Evolutionary conservation across 441 rosid genomes (phyloP), one percentile per base, ranked within the genome.

Genomic region (Erodium moschatum): DNA sequence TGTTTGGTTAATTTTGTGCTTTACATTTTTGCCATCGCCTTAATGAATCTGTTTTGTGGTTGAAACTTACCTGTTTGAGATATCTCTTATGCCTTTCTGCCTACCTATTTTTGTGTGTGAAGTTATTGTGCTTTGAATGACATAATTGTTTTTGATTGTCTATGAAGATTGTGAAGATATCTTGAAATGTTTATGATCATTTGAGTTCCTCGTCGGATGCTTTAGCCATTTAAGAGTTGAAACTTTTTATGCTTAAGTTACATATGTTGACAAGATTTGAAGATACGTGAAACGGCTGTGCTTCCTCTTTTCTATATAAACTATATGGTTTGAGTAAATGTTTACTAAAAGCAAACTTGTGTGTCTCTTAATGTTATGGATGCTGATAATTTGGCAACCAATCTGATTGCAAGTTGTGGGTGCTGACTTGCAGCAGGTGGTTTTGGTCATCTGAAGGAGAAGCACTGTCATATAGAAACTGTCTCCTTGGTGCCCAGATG

Each of bases 401-500:
- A 66, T 60, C 79, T 73, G 63, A 79, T 44, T 67, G 35, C 70
- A 65, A 12, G 6, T 27, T 29, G 2, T 62, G 58, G 75, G 35
- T 76, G 72, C 6, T 79, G 81, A 75, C 78, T 74, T 80, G 70
- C 52, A 66, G 70, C 52, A 66, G 69, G 72, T 66, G 65, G 60
- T 29, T 50, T 76, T 58, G 29, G 56, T 67, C 58, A 66, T 58
- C 62, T 66, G 69, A 70, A 58, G 68, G 18, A 73, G 54, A 56
- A 33, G 75, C 75, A 67, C 11, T 66, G 69, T 21, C 38, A 63
- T 44, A 52, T 50, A 74, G 75, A 69, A 81, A 66, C 69, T 13
- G 71, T 64, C 64, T 63, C 50, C 38, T 63, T 70, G 74, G 70
- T 76, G 74, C 72, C 74, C 89, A 81, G 84, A 90, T 92, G 98